Evolutionary conservation across 73 alveolate genomes (phyloP).

Genomic region (Paramecium bursaria): DNA sequence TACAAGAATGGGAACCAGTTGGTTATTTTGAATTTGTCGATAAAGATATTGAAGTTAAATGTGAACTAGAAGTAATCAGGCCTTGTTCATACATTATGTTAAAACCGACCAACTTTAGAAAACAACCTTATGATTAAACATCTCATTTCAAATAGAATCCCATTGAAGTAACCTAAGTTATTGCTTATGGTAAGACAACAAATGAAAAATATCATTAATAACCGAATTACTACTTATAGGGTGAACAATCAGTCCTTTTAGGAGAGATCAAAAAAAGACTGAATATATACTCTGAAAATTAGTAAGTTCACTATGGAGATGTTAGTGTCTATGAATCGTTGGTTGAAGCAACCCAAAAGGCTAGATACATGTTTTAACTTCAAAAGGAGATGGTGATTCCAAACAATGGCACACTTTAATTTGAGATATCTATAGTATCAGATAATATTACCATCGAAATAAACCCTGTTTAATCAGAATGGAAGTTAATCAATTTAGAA

Average conservation of each 20-base stretch:
- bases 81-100: conserved; percentile 71
- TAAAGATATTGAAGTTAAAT: neutral
- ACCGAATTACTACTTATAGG: neutral
- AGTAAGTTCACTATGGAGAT: neutral
- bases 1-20: conserved; percentile 75
- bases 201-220: neutral
- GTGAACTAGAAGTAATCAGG: conserved; percentile 53
- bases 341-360: neutral
- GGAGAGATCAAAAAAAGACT: conserved; percentile 12
- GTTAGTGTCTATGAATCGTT: neutral
- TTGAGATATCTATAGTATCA: neutral
- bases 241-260: neutral
- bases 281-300: neutral
- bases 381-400: neutral
- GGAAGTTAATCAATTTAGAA: neutral
- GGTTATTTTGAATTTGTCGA: conserved; percentile 77
- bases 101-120: conserved; percentile 76
- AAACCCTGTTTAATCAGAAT: neutral
- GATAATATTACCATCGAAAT: no score
- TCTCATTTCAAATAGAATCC: conserved; percentile 23
- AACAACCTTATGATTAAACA: conserved; percentile 65
- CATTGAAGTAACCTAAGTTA: conserved; percentile 20
- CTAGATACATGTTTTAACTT: neutral
- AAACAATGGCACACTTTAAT: conserved; percentile 13
- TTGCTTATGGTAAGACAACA: conserved; percentile 23